phyloP scores from a whole-genome alignment of 257 asterid species.

The Vinca minor region DNA sequence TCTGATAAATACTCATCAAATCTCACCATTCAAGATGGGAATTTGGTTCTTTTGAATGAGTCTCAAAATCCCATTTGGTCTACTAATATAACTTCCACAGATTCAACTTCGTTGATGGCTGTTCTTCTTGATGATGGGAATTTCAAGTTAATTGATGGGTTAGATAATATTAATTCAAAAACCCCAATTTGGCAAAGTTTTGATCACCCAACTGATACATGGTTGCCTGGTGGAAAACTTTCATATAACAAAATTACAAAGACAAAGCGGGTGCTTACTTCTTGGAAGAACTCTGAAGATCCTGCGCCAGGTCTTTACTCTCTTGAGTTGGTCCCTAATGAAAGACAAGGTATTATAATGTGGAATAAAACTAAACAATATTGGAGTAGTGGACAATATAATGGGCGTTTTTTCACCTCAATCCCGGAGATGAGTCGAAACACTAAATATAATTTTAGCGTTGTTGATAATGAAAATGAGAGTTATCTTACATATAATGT shows the following conservation, averaged over 20 bases:
- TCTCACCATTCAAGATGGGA: slow-evolving; percentile 26
- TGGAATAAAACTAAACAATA: slow-evolving; percentile 39
- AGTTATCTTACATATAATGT: slow-evolving; percentile 31
- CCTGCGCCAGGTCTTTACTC: slow-evolving; percentile 64
- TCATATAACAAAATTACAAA: slow-evolving; percentile 10
- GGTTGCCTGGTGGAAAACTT: slow-evolving; percentile 19
- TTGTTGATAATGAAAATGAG: slow-evolving; percentile 24
- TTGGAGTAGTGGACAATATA: slow-evolving; percentile 66
- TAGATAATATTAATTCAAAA: background rate
- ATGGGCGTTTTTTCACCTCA: slow-evolving; percentile 38
- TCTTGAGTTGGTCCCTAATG: slow-evolving; percentile 41
- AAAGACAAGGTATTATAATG: slow-evolving; percentile 35
- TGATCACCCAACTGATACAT: slow-evolving; percentile 20
- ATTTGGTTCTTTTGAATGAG: slow-evolving; percentile 30
- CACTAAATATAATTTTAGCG: slow-evolving; percentile 23
- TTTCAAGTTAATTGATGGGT: slow-evolving; percentile 16
- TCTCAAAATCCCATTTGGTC: slow-evolving; percentile 13
- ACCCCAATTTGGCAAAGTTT: slow-evolving; percentile 24
- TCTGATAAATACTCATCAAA: slow-evolving; percentile 23
- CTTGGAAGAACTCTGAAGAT: slow-evolving; percentile 38
- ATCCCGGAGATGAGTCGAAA: slow-evolving; percentile 36
- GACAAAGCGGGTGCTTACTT: slow-evolving; percentile 11
- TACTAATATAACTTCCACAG: slow-evolving; percentile 3
- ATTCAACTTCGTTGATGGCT: slow-evolving; percentile 7
- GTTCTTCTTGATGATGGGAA: slow-evolving; percentile 18